Evolutionary conservation across 306 rosid species (phyloP).

Genomic region (Herpetospermum pedunculosum): DNA sequence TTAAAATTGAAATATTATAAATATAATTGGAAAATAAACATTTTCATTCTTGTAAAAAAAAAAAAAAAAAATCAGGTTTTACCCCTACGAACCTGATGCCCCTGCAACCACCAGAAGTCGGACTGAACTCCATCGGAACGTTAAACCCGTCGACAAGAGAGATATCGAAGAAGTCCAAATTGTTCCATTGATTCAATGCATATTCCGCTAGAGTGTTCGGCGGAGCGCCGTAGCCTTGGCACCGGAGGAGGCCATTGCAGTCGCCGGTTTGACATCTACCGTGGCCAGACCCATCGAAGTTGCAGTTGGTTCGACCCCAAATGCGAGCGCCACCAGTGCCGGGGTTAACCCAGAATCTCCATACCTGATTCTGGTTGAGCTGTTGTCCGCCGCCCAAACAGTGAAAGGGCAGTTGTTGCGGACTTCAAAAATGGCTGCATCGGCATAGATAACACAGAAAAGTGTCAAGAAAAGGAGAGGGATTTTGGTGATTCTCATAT

Average conservation of each 20-base stretch:
- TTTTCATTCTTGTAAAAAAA: too few species aligned
- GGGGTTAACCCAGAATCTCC: conserved; percentile 20
- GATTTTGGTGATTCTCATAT: background rate
- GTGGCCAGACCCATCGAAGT: conserved; percentile 24
- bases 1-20: too few species aligned
- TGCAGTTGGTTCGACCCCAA: conserved; percentile 67
- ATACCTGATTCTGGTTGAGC: conserved; percentile 21
- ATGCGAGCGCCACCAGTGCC: conserved; percentile 28
- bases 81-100: too few species aligned
- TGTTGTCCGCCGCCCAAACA: conserved; percentile 44
- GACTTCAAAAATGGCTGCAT: conserved; percentile 25
- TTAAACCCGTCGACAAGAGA: conserved; percentile 43
- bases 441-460: background rate
- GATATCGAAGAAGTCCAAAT: conserved; percentile 37
- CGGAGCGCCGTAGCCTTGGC: conserved; percentile 27
- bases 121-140: conserved; percentile 21
- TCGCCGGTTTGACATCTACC: conserved; percentile 50
- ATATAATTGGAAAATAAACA: too few species aligned
- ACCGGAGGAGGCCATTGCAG: conserved; percentile 25
- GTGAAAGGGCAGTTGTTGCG: conserved; percentile 38
- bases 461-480: background rate
- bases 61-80: too few species aligned
- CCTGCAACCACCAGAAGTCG: too few species aligned
- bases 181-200: conserved; percentile 23
- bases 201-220: conserved; percentile 49